Evolutionary conservation across 352 stramenopile species (phyloP), one percentile per base, ranked within the genome.

Genomic region (Pythium vanterpoolii): DNA sequence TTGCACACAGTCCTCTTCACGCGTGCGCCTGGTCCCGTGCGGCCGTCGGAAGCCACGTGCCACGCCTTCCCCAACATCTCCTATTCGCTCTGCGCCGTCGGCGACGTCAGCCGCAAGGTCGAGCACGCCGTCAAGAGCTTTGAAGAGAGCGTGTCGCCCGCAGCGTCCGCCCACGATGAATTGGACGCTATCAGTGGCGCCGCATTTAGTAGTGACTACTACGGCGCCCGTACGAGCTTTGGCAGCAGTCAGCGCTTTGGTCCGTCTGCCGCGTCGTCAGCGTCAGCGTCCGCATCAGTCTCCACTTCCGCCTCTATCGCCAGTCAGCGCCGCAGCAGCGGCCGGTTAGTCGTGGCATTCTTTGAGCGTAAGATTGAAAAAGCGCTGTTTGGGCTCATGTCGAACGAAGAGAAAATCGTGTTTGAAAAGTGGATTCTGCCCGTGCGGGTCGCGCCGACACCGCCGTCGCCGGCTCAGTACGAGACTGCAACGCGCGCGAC

Each of bases 341-440:
- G 82, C 9, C 89, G 69, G 46, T 51, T 93, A 28, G 77, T 78
- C 19, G 77, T 94, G 27, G 74, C 74, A 4, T 94, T 94, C 56
- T 94, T 90, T 26, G 80, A 92, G 58, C 70, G 79, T 2, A 89
- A 89, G 56, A 76, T 92, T 47, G 90, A 90, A 66, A 92, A 89
- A 46, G 80, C 84, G 28, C 66, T 94, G 19, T 94, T 94, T 27
- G 83, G 80, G 9, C 70, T 94, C 43, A 89, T 92, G 74, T 89
- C 81, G 9, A 94, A 89, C 38, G 84, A 94, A 67, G 84, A 91
- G 64, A 91, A 91, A 63, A 73, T 86, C 36, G 67, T 87, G n/a
- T 94, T 89, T 57, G 84, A 94, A 59, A 90, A 94, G 57, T 93
- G 84, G 84, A 64, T 90, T 31, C 40, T 93, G 44, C 84, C 84